phyloP scores from a whole-genome alignment of 768 basidiomycete species.

The Omphalotus guepiniiformis region DNA sequence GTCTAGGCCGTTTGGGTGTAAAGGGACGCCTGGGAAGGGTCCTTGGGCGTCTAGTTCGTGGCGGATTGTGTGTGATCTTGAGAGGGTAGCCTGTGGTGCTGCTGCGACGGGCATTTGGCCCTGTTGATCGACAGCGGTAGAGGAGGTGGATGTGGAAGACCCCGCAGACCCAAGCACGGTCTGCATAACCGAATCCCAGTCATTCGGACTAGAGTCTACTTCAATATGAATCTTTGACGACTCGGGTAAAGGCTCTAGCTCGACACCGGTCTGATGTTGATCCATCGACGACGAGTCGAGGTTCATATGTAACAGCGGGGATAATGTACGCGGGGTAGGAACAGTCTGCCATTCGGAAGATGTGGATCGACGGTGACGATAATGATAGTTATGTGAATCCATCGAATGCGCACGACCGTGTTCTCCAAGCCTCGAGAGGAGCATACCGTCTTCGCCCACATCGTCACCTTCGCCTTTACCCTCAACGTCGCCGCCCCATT shows the following conservation, averaged over 20 bases:
- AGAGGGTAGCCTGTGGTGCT: neutral
- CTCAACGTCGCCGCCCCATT: slow-evolving; percentile 40
- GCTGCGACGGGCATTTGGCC: neutral
- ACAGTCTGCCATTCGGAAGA: slow-evolving; percentile 1
- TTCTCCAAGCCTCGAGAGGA: slow-evolving; percentile 28
- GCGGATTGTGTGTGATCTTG: neutral
- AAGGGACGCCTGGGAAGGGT: slow-evolving; percentile 5
- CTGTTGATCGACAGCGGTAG: neutral
- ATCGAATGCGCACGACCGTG: neutral
- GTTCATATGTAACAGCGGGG: slow-evolving; percentile 7
- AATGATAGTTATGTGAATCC: slow-evolving; percentile 1
- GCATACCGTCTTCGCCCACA: slow-evolving; percentile 37
- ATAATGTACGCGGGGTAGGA: slow-evolving; percentile 1
- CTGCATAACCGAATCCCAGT: slow-evolving; percentile 7
- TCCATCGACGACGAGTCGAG: slow-evolving; percentile 3
- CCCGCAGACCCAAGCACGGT: slow-evolving; percentile 3
- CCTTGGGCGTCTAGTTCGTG: slow-evolving; percentile 1
- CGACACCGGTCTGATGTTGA: neutral
- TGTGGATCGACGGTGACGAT: neutral
- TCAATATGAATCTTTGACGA: slow-evolving; percentile 5
- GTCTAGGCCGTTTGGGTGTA: slow-evolving; percentile 4
- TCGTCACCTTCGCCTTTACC: slow-evolving; percentile 23
- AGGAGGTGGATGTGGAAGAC: neutral
- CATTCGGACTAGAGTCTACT: slow-evolving; percentile 5
- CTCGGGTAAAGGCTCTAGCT: slow-evolving; percentile 3